A percentile compares a stretch with the other conserved stretches of the same genome.
Conservation (phyloP, 140 eudicot genomes). For the Anethum foeniculum region DNA sequence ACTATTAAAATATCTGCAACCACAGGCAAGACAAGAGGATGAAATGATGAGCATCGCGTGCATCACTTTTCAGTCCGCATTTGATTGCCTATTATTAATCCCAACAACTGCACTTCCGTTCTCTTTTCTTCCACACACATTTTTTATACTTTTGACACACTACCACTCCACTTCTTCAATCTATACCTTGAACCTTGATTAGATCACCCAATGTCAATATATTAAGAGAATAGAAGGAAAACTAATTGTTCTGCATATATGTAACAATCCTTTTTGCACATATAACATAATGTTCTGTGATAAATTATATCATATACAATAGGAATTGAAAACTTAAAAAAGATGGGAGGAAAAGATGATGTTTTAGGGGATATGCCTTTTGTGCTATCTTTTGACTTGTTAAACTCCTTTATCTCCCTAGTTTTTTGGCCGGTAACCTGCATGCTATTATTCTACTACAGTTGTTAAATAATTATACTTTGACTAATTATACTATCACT, state of each 20-base stretch:
- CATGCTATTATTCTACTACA: not conserved
- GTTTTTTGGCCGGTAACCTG: not conserved
- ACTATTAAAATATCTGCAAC: not conserved
- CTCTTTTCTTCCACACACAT: too few relatives aligned
- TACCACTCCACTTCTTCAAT: not conserved
- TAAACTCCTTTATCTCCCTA: not conserved
- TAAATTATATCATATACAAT: too few relatives aligned
- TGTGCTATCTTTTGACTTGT: not conserved
- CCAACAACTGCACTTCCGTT: not conserved
- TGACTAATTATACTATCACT: not conserved
- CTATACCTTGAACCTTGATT: too few relatives aligned
- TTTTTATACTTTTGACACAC: not conserved
- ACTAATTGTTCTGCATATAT: too few relatives aligned
- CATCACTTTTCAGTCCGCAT: slow-evolving; percentile 27
- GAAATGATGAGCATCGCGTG: slow-evolving; percentile 68
- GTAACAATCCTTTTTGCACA: too few relatives aligned
- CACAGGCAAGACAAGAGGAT: slow-evolving; percentile 72
- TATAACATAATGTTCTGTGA: too few relatives aligned
- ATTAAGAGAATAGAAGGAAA: too few relatives aligned
- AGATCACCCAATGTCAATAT: too few relatives aligned
- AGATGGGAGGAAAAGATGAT: too few relatives aligned
- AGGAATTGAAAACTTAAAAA: too few relatives aligned
- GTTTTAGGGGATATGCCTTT: not conserved
- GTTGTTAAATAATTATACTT: not conserved
- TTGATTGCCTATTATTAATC: slow-evolving; percentile 14